These are phyloP conservation scores for Fusarium dimerum DNA, from an alignment of 2,329 filamentous ascomycete genomes.

Conservation along the genomic window DNA sequence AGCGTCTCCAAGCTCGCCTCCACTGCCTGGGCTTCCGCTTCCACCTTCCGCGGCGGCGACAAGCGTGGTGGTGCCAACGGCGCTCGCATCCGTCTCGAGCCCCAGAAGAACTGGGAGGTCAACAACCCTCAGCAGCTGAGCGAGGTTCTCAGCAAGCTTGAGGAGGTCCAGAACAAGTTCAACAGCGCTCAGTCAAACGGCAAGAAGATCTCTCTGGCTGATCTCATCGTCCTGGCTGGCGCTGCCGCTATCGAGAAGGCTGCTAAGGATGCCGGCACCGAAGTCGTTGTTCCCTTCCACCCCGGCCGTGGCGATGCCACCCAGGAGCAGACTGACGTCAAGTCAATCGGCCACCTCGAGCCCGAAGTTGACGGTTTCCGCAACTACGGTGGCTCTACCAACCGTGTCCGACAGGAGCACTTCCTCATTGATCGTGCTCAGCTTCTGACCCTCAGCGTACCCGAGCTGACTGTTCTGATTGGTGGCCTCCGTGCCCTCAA, in stretches of 20 bases:
- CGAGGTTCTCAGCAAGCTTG: conserved; percentile 61
- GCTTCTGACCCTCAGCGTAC: conserved; percentile 68
- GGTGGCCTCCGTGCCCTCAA: conserved; percentile 72
- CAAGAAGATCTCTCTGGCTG: conserved; percentile 77
- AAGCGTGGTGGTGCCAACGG: conserved; percentile 84
- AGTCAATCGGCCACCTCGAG: conserved; percentile 66
- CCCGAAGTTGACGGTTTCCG: conserved; percentile 76
- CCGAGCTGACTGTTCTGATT: conserved; percentile 70
- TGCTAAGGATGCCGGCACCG: conserved; percentile 45
- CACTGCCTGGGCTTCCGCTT: conserved; percentile 69
- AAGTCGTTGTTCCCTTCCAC: conserved; percentile 66
- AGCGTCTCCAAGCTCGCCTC: conserved; percentile 62
- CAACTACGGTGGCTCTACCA: conserved; percentile 68
- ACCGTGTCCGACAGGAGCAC: conserved; percentile 65
- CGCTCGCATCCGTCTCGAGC: conserved; percentile 72
- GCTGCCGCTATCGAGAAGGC: conserved; percentile 72
- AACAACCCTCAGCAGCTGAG: conserved; percentile 71
- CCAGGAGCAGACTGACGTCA: conserved; percentile 69
- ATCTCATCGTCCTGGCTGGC: conserved; percentile 77
- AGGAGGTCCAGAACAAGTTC: conserved; percentile 67
- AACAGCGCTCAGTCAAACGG: conserved; percentile 44
- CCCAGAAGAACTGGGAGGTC: conserved; percentile 70
- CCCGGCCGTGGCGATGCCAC: conserved; percentile 72
- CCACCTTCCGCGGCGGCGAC: conserved; percentile 73
- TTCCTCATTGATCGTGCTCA: conserved; percentile 72